Evolutionary conservation across 306 rosid species (phyloP), one percentile per base, ranked within the genome.

Genomic region (Sechiopsis laciniata): DNA sequence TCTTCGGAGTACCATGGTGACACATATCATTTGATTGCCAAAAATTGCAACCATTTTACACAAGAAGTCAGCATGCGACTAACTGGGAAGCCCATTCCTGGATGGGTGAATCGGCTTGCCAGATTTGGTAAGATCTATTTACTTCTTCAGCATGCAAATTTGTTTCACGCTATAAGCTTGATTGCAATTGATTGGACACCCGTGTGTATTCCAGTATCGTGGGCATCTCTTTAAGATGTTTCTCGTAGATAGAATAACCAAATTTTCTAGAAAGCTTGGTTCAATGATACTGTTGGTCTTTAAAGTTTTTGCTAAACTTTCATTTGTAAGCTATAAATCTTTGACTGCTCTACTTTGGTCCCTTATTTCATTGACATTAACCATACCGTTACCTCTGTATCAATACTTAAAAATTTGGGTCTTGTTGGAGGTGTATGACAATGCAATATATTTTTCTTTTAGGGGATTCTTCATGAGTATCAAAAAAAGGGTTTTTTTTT

Each of bases 61-160:
- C 84, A 88, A 77, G 99, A 95, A 74, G 99, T 91, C 74, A 91
- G 91, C 76, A 80, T 74, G 83, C 86, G 74, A 77, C 87, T 95
- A 78, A 91, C 93, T 14, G 96, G 97, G 77, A 95, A 85, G 80
- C 83, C 93, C 77, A 91, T 91, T 55, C 99, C 99, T 67, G 91
- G 90, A 55, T 91, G 97, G 99, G 96, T 95, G 73, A 95, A 95
- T 83, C 88, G 97, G 69, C 86, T 95, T 69, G 99, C 99, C 26
- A 88, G 84, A 68, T 86, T 88, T 70, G 99, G 97, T 95, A 73
- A 86, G 95, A 35, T 20, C 53, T 50, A 42, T 78, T 73, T 76
- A 56, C 80, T 74, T 66, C 75, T 50, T 35, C 58, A 62, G 42
- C 35, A 48, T 62, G 13, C 37, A 13, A 42, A 40, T 77, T 57